These are phyloP conservation scores for Cutaneotrichosporon cyanovorans DNA, from an alignment of 1,284 basidiomycete genomes.

Conservation along the genomic window DNA sequence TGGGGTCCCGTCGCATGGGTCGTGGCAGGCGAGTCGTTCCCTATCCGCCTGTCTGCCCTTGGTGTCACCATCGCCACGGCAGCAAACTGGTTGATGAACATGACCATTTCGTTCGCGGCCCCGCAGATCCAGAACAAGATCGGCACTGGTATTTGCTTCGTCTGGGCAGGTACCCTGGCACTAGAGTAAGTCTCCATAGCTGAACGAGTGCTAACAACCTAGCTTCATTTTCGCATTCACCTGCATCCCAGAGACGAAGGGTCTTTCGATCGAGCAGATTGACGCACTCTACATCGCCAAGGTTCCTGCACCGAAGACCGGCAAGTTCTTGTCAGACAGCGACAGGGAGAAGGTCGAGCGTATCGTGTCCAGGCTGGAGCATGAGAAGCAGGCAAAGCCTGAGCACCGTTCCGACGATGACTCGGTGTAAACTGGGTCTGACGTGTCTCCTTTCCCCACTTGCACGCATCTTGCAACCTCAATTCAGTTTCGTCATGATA, in stretches of 20 bases:
- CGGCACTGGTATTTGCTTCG: conserved; percentile 41
- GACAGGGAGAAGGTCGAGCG: conserved; percentile 8
- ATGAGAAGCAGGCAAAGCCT: neutral
- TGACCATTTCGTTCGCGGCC: conserved; percentile 43
- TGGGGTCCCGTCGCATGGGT: conserved; percentile 48
- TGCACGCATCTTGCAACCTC: no score
- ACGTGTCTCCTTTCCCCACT: no score
- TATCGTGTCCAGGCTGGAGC: neutral
- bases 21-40: conserved; percentile 47
- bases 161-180: conserved; percentile 44
- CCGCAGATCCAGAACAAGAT: conserved; percentile 43
- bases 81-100: conserved; percentile 46
- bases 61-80: conserved; percentile 46
- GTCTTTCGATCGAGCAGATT: conserved; percentile 40
- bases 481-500: no score
- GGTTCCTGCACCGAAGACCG: conserved; percentile 39
- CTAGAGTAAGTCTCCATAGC: neutral
- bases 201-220: neutral
- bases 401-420: no score
- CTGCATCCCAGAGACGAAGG: conserved; percentile 46
- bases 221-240: conserved; percentile 39
- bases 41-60: conserved; percentile 40
- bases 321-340: conserved; percentile 14
- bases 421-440: no score
- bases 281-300: conserved; percentile 42